Conservation (phyloP, 441 rosid species). For the Pelargonium australe region DNA sequence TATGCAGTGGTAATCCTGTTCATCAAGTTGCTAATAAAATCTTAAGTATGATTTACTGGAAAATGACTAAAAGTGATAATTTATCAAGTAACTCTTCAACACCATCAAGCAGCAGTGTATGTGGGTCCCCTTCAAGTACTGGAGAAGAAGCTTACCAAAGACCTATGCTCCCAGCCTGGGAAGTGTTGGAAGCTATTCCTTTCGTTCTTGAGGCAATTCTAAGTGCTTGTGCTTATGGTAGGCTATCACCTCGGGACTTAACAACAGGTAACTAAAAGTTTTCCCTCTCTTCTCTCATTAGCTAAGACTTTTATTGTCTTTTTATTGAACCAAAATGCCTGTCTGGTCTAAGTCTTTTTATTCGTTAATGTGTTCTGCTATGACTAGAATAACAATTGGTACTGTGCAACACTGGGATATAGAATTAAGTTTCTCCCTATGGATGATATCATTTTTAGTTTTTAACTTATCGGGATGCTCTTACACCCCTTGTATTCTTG, state of each 20-base stretch:
- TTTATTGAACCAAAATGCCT: constrained; percentile 13
- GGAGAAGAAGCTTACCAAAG: constrained; percentile 43
- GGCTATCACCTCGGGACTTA: constrained; percentile 58
- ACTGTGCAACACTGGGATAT: not conserved
- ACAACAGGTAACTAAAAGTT: constrained; percentile 42
- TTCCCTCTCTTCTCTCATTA: not conserved
- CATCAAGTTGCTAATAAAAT: constrained; percentile 52
- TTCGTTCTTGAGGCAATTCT: constrained; percentile 56
- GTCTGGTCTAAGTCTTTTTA: constrained; percentile 6
- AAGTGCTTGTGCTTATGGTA: constrained; percentile 67
- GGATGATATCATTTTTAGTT: not conserved
- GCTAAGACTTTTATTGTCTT: not conserved
- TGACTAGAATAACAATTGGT: not conserved
- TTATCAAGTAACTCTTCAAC: constrained; percentile 38
- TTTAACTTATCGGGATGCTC: not conserved
- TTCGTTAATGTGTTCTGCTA: not conserved
- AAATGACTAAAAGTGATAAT: constrained; percentile 35
- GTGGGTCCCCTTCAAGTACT: constrained; percentile 34
- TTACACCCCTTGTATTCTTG: constrained; percentile 15
- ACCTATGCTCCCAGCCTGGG: constrained; percentile 66
- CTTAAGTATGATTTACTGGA: constrained; percentile 50
- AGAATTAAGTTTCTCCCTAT: not conserved
- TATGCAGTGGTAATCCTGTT: constrained; percentile 45
- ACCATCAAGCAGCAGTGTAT: constrained; percentile 27
- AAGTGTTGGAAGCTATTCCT: constrained; percentile 61